Conservation (phyloP, 2,329 filamentous ascomycete species). For the Cladorrhinum sp. region DNA sequence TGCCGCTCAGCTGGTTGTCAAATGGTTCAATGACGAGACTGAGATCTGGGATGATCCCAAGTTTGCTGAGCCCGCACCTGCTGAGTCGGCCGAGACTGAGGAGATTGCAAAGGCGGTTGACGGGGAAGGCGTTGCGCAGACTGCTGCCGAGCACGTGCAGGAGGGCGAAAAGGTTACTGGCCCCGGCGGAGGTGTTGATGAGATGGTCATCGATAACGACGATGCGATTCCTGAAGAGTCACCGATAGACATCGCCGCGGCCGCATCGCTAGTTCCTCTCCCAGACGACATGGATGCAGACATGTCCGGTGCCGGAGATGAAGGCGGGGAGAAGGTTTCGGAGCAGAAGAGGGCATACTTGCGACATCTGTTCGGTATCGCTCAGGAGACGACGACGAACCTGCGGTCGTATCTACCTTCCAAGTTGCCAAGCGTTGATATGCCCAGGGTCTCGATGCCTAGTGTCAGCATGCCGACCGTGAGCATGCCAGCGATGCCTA, state of each 20-base stretch:
- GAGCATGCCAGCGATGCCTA: constrained; percentile 23
- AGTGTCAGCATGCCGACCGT: constrained; percentile 25
- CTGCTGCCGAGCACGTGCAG: background rate
- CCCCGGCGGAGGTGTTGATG: constrained; percentile 20
- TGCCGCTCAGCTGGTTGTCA: constrained; percentile 54
- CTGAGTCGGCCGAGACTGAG: constrained; percentile 27
- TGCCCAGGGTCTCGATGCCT: constrained; percentile 26
- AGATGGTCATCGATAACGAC: constrained; percentile 32
- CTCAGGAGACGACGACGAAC: constrained; percentile 47
- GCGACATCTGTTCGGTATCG: constrained; percentile 48
- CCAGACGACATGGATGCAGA: constrained; percentile 40
- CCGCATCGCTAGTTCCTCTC: constrained; percentile 48
- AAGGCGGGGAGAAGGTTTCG: constrained; percentile 30
- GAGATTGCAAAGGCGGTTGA: constrained; percentile 28
- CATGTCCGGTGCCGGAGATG: constrained; percentile 27
- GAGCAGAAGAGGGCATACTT: constrained; percentile 43
- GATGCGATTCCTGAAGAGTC: constrained; percentile 34
- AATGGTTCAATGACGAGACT: constrained; percentile 53
- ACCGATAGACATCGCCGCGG: constrained; percentile 52
- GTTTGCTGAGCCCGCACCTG: constrained; percentile 25
- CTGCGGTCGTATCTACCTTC: constrained; percentile 46
- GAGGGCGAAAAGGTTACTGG: background rate
- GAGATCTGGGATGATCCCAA: constrained; percentile 43
- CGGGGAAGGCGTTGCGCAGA: constrained; percentile 7
- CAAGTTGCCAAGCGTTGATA: constrained; percentile 35